Base-by-base conservation (phyloP, 441 rosid species). In the Erodium trifolium region DNA sequence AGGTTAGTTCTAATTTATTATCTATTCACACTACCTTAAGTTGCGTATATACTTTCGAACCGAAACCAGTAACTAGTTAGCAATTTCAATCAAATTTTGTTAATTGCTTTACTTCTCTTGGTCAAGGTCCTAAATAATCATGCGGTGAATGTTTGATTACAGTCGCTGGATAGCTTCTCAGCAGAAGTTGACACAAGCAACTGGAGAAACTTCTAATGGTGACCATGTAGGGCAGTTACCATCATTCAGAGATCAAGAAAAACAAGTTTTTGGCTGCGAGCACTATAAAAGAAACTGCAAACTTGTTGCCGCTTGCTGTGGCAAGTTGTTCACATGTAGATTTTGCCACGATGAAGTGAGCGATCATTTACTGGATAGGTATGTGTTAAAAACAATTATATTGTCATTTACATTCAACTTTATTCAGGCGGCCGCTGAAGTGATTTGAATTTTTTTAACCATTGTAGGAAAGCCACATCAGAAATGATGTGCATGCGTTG, bases 401-500 rank as follows among this genome's bases (percentile, higher is more conserved):
- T 45, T 45, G 8, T 45, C 51, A 45, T 11, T 45, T 45, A 10
- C 51, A 9, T 9, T 45, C 51, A 45, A 10, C 51, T 45, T 45
- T 45, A 12, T 45, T 10, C 51, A 45, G 13, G 51, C 51, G 13
- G 51, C 9, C 51, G 51, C 51, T 45, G 51, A 12, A 34, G 37
- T 34, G 5, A 34, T 34, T 34, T 34, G 1, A 34, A 23, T 23
- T 34, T 45, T 11, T 73, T 19, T 49, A 45, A 45, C 51, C 51
- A 45, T 45, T 77, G 75, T 88, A 92, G 99, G 84, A 94, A 94
- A 80, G 87, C 84, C 12, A 84, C 96, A 19, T 72, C 91, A 67
- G 96, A 92, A 83, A 94, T 92, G 97, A 90, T 94, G 98, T 94
- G 99, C 78, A 94, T 94, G 97, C 80, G 76, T 17, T 94, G 99